A percentile compares a stretch with the other conserved stretches of the same genome.
Conservation (phyloP, 1,284 basidiomycete genomes). For the Melampsora larici-populina region DNA sequence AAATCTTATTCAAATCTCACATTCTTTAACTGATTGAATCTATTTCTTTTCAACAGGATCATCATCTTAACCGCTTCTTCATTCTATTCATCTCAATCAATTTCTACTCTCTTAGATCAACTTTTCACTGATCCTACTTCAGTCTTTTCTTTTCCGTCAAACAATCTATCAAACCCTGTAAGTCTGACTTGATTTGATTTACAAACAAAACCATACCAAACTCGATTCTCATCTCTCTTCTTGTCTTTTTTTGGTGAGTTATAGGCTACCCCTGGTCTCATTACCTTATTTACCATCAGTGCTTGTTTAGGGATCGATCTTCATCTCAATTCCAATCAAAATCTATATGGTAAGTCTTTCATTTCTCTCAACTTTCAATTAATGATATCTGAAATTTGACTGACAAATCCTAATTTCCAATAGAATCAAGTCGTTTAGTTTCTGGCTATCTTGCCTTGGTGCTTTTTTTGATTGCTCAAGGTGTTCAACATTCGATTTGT, state of each 20-base stretch:
- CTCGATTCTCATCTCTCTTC: not conserved
- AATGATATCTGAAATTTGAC: not conserved
- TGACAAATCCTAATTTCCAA: too few species aligned
- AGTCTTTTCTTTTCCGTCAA: not conserved
- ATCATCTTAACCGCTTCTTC: conserved; percentile 4
- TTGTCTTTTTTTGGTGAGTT: not conserved
- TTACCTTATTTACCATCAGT: not conserved
- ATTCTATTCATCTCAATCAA: conserved; percentile 1
- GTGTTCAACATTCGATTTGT: too few species aligned
- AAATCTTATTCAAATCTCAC: not conserved
- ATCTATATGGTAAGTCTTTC: not conserved
- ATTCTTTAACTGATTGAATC: not conserved
- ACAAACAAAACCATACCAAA: not conserved
- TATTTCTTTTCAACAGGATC: not conserved
- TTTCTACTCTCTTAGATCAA: not conserved
- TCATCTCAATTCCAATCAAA: not conserved
- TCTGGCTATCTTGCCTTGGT: not conserved
- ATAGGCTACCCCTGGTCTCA: not conserved
- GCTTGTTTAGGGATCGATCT: conserved; percentile 16
- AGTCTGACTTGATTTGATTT: not conserved
- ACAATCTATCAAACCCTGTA: not conserved
- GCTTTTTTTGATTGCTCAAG: not conserved
- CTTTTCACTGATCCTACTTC: not conserved
- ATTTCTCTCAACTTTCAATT: not conserved
- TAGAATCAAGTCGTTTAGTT: not conserved